Base-by-base conservation (phyloP, 768 basidiomycete genomes). In the Cyathus striatus region DNA sequence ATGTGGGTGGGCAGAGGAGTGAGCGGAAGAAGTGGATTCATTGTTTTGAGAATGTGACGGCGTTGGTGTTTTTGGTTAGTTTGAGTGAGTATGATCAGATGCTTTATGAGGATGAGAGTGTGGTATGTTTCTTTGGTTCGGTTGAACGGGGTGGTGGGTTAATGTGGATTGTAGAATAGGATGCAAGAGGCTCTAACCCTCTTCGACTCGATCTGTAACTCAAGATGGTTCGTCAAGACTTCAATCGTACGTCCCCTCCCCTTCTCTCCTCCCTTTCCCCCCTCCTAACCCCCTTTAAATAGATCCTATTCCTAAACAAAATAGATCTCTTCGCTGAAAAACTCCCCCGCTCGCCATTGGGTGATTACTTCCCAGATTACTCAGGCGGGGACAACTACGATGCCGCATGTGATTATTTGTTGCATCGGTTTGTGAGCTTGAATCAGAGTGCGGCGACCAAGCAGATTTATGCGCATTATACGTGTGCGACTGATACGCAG, bases 161-260 rank as follows among this genome's bases (percentile, higher is more conserved):
- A 36, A 18, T 18, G 35, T 9, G 12, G 12, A 14, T 36, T 9
- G 10, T 36, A 36, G 35, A 36, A 36, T 18, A 12, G 35, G 13
- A 95, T 99, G 90, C 89, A 95, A 71, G 95, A 97, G 62, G 90
- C 94, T 0, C 65, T 98, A 36, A 91, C 92, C 0, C 82, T 97
- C 40, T 97, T 96, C 63, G 95, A 97, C 63, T 95, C 92, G 41
- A 96, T 97, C 71, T 94, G 91, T 70, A 97, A 97, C 57, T 94
- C 92, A 34, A 77, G 94, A 48, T 96, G 90, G 91, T 95, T 95
- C 61, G 87, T 90, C 57, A 90, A 92, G 69, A 94, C 93, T 2
- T 91, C 87, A 2, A 95, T 96, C 58, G 90, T 92, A 63, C 56
- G 84, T 65, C 27, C 10, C 27, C 16, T 30, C 16, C 27, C 27